A percentile compares a stretch with the other conserved stretches of the same genome.
Evolutionary conservation across 2,329 filamentous ascomycete species (phyloP).

Genomic region (Domatiomyces catenatus): DNA sequence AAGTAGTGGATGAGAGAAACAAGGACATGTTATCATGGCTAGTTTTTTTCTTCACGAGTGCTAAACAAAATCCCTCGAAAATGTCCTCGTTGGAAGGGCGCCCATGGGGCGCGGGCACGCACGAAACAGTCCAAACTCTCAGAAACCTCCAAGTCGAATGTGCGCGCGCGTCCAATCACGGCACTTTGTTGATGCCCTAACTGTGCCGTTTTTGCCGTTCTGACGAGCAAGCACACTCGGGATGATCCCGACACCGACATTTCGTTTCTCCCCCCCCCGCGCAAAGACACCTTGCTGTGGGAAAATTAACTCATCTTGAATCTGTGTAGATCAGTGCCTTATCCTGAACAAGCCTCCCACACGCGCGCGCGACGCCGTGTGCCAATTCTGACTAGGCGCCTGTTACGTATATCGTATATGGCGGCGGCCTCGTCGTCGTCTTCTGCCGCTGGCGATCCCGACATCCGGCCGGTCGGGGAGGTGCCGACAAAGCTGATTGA

Average conservation of each 20-base stretch:
- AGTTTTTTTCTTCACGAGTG: no score
- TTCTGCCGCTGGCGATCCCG: not conserved
- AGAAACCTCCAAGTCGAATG: not conserved
- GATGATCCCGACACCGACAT: not conserved
- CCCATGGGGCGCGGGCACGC: not conserved
- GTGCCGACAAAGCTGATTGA: slow-evolving; percentile 11
- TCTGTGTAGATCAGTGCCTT: no score
- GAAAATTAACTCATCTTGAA: no score
- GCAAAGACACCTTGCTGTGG: no score
- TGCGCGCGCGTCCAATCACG: not conserved
- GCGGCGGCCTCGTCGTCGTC: no score
- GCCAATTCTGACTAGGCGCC: not conserved
- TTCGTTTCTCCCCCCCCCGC: no score
- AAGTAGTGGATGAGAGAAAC: no score
- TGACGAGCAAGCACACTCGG: no score
- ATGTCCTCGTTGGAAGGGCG: not conserved
- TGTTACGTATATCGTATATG: not conserved
- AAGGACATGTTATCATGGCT: no score
- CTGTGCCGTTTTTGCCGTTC: not conserved
- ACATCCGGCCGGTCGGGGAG: slow-evolving; percentile 7
- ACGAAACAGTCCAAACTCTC: not conserved
- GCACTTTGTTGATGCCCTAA: not conserved
- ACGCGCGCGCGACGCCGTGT: no score
- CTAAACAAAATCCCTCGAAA: no score
- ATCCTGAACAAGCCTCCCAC: no score